phyloP scores from a whole-genome alignment of 73 alveolate species.

The Paramecium octaurelia region DNA sequence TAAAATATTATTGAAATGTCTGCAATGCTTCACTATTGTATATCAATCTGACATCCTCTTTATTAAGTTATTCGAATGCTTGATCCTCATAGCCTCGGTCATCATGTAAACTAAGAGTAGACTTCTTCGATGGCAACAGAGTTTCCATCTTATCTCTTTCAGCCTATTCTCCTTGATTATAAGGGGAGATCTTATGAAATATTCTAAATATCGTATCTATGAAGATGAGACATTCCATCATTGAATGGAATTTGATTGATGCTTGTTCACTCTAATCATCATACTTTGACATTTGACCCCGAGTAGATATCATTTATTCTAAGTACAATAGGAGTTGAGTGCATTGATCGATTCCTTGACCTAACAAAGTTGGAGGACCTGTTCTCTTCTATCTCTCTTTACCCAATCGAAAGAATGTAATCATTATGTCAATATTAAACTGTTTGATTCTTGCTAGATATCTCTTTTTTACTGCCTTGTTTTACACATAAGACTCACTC shows the following conservation, averaged over 20 bases:
- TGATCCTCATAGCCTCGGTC: neutral
- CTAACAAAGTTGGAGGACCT: neutral
- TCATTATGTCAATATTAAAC: neutral
- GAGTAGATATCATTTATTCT: slow-evolving; percentile 1
- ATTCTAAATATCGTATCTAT: slow-evolving; percentile 18
- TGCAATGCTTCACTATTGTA: neutral
- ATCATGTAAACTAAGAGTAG: neutral
- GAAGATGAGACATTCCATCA: slow-evolving; percentile 3
- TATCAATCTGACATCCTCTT: neutral
- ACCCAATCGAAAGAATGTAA: neutral
- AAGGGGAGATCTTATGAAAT: neutral
- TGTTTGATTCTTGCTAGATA: neutral
- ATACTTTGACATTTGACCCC: neutral
- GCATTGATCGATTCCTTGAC: neutral
- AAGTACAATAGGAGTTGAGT: neutral
- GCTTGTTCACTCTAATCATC: slow-evolving; percentile 10
- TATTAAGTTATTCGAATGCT: neutral
- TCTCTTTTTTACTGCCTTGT: neutral
- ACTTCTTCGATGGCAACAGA: neutral
- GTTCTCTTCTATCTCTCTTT: slow-evolving; percentile 6
- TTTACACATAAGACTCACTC: neutral
- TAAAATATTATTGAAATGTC: neutral
- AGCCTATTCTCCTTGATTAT: neutral
- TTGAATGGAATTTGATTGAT: neutral
- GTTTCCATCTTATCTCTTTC: neutral